phyloP scores from a whole-genome alignment of 805 yeast species.

The Barnettozyma salicaria region DNA sequence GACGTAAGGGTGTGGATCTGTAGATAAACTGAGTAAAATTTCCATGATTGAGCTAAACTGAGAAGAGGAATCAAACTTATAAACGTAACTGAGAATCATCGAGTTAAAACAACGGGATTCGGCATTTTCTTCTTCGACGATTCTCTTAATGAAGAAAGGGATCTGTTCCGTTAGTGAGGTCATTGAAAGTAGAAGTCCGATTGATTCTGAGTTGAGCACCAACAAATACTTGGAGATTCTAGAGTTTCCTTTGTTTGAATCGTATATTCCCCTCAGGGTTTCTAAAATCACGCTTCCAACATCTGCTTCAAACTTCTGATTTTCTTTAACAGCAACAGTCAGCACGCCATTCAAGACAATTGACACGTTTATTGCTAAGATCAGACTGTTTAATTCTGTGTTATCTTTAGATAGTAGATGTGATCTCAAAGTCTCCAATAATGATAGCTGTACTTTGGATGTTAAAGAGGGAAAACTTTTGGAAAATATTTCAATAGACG shows the following conservation, averaged over 20 bases:
- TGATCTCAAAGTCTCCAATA: constrained; percentile 73
- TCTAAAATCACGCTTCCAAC: constrained; percentile 46
- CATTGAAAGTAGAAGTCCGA: constrained; percentile 45
- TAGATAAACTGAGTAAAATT: constrained; percentile 51
- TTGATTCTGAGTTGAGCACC: constrained; percentile 45
- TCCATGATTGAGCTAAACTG: constrained; percentile 44
- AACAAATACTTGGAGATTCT: constrained; percentile 30
- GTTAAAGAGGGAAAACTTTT: constrained; percentile 65
- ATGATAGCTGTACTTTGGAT: constrained; percentile 75
- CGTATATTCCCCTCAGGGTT: constrained; percentile 34
- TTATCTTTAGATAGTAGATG: constrained; percentile 39
- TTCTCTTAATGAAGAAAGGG: constrained; percentile 52
- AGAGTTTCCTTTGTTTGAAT: constrained; percentile 2
- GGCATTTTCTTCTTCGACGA: constrained; percentile 63
- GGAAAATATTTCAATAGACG: constrained; percentile 72
- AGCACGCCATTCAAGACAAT: constrained; percentile 56
- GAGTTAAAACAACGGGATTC: constrained; percentile 54
- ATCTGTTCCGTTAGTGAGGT: constrained; percentile 38
- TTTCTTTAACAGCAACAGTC: constrained; percentile 19
- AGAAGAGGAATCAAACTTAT: constrained; percentile 33
- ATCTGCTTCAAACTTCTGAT: constrained; percentile 26
- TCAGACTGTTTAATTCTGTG: constrained; percentile 33
- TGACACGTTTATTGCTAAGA: constrained; percentile 55
- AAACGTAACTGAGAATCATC: constrained; percentile 42
- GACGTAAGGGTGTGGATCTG: constrained; percentile 83